These are phyloP conservation scores for Grigorovia humatica DNA, from an alignment of 805 yeast genomes.

Conservation along the genomic window DNA sequence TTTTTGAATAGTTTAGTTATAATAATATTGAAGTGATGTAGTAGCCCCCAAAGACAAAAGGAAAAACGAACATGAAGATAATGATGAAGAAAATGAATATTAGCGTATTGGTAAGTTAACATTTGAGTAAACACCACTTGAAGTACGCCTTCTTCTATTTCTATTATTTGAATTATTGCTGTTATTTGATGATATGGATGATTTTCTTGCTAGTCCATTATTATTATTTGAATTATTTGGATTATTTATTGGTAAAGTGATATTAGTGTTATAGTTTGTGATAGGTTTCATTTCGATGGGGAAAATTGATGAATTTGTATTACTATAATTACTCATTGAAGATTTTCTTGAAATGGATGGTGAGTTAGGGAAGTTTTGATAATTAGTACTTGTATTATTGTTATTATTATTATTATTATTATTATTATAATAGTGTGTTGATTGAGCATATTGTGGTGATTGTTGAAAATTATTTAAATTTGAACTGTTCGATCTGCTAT, in stretches of 20 bases:
- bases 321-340: not conserved
- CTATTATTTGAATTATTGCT: not conserved
- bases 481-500: not conserved
- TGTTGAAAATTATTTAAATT: not conserved
- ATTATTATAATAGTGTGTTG: not conserved
- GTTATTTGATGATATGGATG: slow-evolving; percentile 1
- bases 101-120: not conserved
- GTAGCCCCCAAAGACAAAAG: too few relatives aligned
- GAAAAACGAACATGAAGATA: too few relatives aligned
- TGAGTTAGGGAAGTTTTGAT: not conserved
- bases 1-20: not conserved
- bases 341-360: slow-evolving; percentile 3
- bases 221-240: not conserved
- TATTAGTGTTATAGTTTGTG: not conserved
- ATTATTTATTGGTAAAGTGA: not conserved
- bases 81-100: too few relatives aligned
- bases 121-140: slow-evolving; percentile 4
- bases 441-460: not conserved
- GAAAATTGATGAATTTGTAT: not conserved
- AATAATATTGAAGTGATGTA: too few relatives aligned
- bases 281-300: not conserved
- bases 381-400: slow-evolving; percentile 2
- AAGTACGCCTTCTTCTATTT: slow-evolving; percentile 6
- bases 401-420: not conserved
- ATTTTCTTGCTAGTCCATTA: not conserved